phyloP scores from a whole-genome alignment of 345 rosid species.

The Eucalyptus paniculata region DNA sequence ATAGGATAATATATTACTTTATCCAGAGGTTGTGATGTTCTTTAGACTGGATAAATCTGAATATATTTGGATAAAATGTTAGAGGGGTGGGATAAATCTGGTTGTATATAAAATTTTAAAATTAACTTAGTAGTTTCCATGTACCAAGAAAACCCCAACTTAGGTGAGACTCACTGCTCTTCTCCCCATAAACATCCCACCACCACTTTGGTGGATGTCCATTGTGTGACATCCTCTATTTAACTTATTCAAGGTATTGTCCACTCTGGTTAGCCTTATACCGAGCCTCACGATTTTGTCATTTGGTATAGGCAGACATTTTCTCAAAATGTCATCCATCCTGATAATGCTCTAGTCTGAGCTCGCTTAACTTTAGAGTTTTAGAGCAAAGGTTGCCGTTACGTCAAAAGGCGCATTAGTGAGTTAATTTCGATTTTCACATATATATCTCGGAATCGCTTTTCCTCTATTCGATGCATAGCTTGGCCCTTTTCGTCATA shows the following conservation, averaged over 20 bases:
- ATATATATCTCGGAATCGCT: too few relatives aligned
- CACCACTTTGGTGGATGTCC: not conserved
- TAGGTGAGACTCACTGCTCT: not conserved
- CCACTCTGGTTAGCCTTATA: too few relatives aligned
- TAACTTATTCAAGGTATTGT: not conserved
- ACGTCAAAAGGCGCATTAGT: not conserved
- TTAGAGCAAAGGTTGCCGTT: too few relatives aligned
- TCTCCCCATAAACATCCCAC: not conserved
- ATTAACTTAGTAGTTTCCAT: not conserved
- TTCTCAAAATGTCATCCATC: too few relatives aligned
- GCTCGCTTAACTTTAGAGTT: not conserved
- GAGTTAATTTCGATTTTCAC: not conserved
- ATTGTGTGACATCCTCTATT: not conserved
- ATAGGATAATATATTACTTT: too few relatives aligned
- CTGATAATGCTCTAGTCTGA: fast-evolving
- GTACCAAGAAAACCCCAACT: not conserved
- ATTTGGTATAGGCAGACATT: not conserved
- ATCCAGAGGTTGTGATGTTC: not conserved
- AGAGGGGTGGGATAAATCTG: not conserved
- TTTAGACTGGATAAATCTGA: too few relatives aligned
- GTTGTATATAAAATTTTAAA: too few relatives aligned
- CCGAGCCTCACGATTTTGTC: not conserved
- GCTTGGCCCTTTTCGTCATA: not conserved
- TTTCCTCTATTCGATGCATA: not conserved
- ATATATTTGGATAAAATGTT: too few relatives aligned